phyloP scores from a whole-genome alignment of 2,329 filamentous ascomycete genomes.

The Knufia fluminis region DNA sequence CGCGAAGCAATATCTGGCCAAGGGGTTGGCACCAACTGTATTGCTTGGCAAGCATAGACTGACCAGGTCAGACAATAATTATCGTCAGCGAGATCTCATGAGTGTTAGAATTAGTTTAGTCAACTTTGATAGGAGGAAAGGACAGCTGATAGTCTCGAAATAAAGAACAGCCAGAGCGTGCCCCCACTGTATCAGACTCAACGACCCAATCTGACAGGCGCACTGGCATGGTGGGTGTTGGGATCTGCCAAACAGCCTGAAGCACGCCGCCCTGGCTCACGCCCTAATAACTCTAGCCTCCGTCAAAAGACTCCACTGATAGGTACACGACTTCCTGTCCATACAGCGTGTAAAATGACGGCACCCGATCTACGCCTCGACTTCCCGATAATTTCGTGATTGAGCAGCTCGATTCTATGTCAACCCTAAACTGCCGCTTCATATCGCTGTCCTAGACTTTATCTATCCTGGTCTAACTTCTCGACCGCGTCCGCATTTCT shows the following conservation, averaged over 20 bases:
- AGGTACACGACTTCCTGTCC: neutral
- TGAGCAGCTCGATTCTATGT: neutral
- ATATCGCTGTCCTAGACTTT: neutral
- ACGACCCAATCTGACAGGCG: neutral
- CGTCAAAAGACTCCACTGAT: constrained; percentile 4
- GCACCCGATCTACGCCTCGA: constrained; percentile 3
- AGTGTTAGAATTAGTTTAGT: neutral
- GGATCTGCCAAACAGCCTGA: neutral
- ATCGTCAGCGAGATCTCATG: constrained; percentile 4
- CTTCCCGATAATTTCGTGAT: neutral
- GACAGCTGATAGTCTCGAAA: neutral
- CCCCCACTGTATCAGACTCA: neutral
- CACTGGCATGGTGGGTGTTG: neutral
- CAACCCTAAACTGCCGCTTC: neutral
- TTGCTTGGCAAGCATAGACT: neutral
- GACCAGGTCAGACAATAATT: neutral
- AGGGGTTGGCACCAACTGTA: neutral
- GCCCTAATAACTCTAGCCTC: neutral
- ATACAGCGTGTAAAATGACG: neutral
- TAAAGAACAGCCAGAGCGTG: constrained; percentile 1
- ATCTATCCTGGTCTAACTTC: neutral
- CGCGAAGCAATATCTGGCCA: constrained; percentile 7
- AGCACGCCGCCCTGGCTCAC: neutral
- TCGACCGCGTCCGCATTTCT: neutral
- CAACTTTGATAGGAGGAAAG: constrained; percentile 1